Evolutionary conservation across 768 basidiomycete genomes (phyloP).

Genomic region (Omphalotus guepiniiformis): DNA sequence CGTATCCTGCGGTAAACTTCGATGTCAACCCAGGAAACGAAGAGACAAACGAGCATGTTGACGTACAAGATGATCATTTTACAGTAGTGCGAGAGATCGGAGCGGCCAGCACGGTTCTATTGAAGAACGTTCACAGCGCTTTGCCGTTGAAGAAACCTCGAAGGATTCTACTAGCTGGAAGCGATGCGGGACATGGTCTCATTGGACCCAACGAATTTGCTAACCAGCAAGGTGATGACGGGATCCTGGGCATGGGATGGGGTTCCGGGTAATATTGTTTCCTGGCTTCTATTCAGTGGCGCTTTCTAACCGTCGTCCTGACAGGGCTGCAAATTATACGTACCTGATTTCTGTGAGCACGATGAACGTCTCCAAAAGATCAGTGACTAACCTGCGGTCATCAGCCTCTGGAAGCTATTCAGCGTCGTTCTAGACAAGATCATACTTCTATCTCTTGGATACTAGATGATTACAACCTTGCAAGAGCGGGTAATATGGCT

Average conservation of each 20-base stretch:
- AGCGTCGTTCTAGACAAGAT: slow-evolving; percentile 60
- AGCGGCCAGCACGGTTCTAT: slow-evolving; percentile 65
- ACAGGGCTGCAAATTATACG: slow-evolving; percentile 66
- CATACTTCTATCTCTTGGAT: slow-evolving; percentile 64
- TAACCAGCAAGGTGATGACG: slow-evolving; percentile 57
- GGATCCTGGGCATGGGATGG: slow-evolving; percentile 89
- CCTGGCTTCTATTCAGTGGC: too few species aligned
- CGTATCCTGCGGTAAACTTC: slow-evolving; percentile 50
- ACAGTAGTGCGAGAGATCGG: slow-evolving; percentile 69
- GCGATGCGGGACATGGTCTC: slow-evolving; percentile 57
- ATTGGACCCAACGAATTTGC: slow-evolving; percentile 68
- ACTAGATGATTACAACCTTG: slow-evolving; percentile 65
- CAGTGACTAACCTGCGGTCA: background rate
- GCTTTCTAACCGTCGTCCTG: too few species aligned
- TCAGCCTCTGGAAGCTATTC: slow-evolving; percentile 79
- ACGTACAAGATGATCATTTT: slow-evolving; percentile 68
- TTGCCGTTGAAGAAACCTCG: slow-evolving; percentile 59
- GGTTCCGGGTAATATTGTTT: slow-evolving; percentile 76
- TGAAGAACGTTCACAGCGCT: slow-evolving; percentile 62
- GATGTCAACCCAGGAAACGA: slow-evolving; percentile 58
- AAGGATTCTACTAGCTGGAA: slow-evolving; percentile 61
- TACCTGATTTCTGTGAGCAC: slow-evolving; percentile 69
- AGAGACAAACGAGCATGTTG: slow-evolving; percentile 53
- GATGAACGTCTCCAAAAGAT: background rate
- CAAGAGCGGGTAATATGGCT: slow-evolving; percentile 42